phyloP scores from a whole-genome alignment of 2,329 filamentous ascomycete species.

The Fusarium sororula region DNA sequence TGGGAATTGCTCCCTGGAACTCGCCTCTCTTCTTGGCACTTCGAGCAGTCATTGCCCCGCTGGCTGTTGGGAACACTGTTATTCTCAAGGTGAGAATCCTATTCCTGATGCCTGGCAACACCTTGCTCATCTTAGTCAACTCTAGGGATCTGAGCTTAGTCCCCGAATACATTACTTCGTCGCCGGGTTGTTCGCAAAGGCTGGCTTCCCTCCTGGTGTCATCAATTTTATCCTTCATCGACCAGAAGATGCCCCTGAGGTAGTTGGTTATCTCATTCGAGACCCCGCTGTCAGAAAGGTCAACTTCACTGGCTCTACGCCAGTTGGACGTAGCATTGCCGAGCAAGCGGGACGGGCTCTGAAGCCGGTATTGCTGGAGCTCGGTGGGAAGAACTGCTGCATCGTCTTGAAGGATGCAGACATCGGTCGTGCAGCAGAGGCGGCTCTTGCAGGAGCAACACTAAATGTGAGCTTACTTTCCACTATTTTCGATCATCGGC shows the following conservation, averaged over 20 bases:
- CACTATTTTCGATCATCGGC: not conserved
- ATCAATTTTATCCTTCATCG: not conserved
- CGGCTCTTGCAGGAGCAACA: not conserved
- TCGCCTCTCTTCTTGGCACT: not conserved
- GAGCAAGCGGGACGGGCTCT: not conserved
- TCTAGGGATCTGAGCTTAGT: not conserved
- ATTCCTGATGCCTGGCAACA: rapidly evolving
- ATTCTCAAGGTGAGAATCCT: not conserved
- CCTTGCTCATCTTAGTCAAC: not conserved
- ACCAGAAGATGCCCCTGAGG: not conserved
- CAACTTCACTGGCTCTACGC: not conserved
- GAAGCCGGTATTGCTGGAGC: not conserved
- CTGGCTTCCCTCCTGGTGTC: not conserved
- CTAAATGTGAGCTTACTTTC: not conserved
- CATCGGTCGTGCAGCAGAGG: not conserved
- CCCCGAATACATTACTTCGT: not conserved
- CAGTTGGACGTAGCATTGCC: not conserved
- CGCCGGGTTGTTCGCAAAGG: not conserved
- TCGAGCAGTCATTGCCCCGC: not conserved
- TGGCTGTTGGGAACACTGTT: not conserved
- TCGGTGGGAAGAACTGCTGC: not conserved
- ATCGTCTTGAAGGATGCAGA: not conserved
- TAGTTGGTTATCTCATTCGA: not conserved
- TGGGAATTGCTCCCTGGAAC: not conserved
- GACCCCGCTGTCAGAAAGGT: not conserved